phyloP scores from a whole-genome alignment of 805 yeast genomes.

The Cyberlindnera suaveolens region DNA sequence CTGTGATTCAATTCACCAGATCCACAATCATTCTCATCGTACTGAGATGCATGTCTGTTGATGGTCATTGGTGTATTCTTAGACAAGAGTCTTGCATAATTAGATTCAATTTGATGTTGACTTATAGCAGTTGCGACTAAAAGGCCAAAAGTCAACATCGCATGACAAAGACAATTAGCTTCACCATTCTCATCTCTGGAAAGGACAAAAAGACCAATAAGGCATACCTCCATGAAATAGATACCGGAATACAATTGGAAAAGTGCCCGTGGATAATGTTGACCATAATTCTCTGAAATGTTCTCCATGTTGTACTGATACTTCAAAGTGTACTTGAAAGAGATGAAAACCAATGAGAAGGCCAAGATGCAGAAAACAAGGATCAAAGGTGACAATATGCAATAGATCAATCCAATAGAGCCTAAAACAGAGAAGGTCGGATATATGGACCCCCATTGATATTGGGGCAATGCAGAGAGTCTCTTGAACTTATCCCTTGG shows the following conservation, averaged over 20 bases:
- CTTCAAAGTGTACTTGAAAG: constrained; percentile 64
- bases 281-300: constrained; percentile 61
- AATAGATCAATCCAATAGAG: constrained; percentile 71
- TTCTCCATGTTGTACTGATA: constrained; percentile 48
- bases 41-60: not conserved
- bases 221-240: constrained; percentile 72
- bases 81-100: constrained; percentile 30
- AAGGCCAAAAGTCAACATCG: constrained; percentile 44
- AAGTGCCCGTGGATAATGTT: constrained; percentile 66
- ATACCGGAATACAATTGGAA: constrained; percentile 76
- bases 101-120: constrained; percentile 45
- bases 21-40: constrained; percentile 1
- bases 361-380: constrained; percentile 53
- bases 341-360: constrained; percentile 49
- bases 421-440: constrained; percentile 75
- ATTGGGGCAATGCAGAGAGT: constrained; percentile 35
- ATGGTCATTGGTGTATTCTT: constrained; percentile 31
- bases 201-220: constrained; percentile 69
- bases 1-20: not conserved
- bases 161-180: constrained; percentile 41
- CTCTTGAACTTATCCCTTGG: constrained; percentile 53
- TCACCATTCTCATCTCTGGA: constrained; percentile 43
- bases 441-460: constrained; percentile 74
- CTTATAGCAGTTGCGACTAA: constrained; percentile 49
- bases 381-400: constrained; percentile 75